These are phyloP conservation scores for Trichocladium antarcticum DNA, from an alignment of 495 filamentous ascomycete species.

Conservation along the genomic window DNA sequence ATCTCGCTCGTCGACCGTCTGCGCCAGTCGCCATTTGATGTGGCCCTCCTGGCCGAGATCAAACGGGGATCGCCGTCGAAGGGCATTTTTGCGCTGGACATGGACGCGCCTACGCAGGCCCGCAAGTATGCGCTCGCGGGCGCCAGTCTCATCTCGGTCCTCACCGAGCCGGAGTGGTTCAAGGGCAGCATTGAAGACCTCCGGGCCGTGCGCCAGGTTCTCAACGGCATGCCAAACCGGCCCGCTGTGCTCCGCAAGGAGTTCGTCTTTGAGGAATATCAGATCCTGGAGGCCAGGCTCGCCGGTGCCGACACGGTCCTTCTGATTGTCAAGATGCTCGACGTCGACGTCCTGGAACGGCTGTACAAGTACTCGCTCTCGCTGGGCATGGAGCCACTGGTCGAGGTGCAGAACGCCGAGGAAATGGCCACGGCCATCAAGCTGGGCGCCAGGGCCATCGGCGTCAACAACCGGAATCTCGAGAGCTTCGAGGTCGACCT, in stretches of 20 bases:
- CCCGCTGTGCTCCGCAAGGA: slow-evolving; percentile 91
- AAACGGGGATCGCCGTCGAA: slow-evolving; percentile 96
- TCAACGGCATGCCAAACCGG: slow-evolving; percentile 81
- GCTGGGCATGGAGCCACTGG: slow-evolving; percentile 93
- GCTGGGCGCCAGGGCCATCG: slow-evolving; percentile 86
- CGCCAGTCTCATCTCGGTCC: slow-evolving; percentile 90
- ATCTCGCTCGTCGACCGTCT: slow-evolving; percentile 71
- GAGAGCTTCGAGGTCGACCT: slow-evolving; percentile 95
- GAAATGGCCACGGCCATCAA: slow-evolving; percentile 85
- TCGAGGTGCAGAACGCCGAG: slow-evolving; percentile 88
- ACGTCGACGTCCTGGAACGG: slow-evolving; percentile 56
- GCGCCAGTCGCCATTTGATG: slow-evolving; percentile 63
- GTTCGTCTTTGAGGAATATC: slow-evolving; percentile 96
- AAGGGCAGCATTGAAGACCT: slow-evolving; percentile 95
- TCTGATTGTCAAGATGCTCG: slow-evolving; percentile 97
- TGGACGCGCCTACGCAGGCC: slow-evolving; percentile 83
- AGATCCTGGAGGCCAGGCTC: slow-evolving; percentile 88
- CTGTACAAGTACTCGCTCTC: slow-evolving; percentile 81
- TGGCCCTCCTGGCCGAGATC: slow-evolving; percentile 92
- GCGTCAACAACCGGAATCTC: slow-evolving; percentile 94
- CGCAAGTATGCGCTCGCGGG: slow-evolving; percentile 86
- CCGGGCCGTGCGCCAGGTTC: slow-evolving; percentile 71
- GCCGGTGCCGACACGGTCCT: slow-evolving; percentile 92
- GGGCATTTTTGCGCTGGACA: slow-evolving; percentile 76
- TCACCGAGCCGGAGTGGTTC: slow-evolving; percentile 98